Evolutionary conservation across 805 yeast species (phyloP).

Genomic region (Wickerhamomyces strasburgensis): DNA sequence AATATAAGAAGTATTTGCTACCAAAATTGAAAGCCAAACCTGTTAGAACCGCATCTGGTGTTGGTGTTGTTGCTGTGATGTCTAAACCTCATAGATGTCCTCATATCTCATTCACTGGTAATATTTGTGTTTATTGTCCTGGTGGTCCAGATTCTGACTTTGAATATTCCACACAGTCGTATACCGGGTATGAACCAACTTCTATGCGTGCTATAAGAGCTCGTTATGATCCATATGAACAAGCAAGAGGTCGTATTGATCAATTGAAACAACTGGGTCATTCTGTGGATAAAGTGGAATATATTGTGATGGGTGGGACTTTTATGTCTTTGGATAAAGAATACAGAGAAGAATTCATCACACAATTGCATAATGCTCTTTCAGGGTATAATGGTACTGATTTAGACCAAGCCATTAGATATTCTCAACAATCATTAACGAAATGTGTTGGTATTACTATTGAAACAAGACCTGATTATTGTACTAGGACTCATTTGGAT

Average conservation of each 20-base stretch:
- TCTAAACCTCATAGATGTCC: slow-evolving; percentile 99
- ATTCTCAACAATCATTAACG: slow-evolving; percentile 90
- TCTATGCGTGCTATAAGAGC: slow-evolving; percentile 99
- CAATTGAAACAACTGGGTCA: slow-evolving; percentile 94
- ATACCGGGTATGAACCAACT: slow-evolving; percentile 98
- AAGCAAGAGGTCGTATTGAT: slow-evolving; percentile 95
- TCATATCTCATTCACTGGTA: slow-evolving; percentile 97
- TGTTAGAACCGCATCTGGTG: slow-evolving; percentile 96
- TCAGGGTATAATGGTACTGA: slow-evolving; percentile 87
- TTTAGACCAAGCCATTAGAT: slow-evolving; percentile 83
- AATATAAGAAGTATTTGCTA: slow-evolving; percentile 81
- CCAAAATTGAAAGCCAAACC: slow-evolving; percentile 98
- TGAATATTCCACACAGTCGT: slow-evolving; percentile 96
- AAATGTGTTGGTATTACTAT: slow-evolving; percentile 98
- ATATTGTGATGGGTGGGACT: slow-evolving; percentile 98
- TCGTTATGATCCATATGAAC: slow-evolving; percentile 96
- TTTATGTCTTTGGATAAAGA: slow-evolving; percentile 91
- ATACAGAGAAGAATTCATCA: slow-evolving; percentile 84
- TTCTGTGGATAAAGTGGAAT: slow-evolving; percentile 94
- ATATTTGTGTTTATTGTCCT: slow-evolving; percentile 97
- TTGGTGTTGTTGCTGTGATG: slow-evolving; percentile 99
- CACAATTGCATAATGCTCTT: slow-evolving; percentile 88
- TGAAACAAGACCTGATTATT: slow-evolving; percentile 97
- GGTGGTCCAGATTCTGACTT: slow-evolving; percentile 99
- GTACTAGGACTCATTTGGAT: slow-evolving; percentile 90